phyloP scores from a whole-genome alignment of 371 early-diverging fungal genomes.

The Rozella allomycis region DNA sequence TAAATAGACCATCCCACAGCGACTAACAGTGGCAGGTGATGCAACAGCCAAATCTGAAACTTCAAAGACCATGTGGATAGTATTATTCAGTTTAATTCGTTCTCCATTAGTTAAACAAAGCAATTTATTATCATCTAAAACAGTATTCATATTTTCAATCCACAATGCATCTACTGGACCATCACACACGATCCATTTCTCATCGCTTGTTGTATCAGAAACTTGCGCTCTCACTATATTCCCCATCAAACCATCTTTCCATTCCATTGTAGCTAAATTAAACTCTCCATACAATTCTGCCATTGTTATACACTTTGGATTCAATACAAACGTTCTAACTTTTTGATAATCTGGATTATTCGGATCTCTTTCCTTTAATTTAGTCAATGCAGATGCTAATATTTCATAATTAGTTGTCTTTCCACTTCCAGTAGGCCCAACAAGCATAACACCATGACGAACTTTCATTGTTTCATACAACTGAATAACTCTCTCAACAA shows the following conservation, averaged over 20 bases:
- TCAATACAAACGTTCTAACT: slow-evolving; percentile 27
- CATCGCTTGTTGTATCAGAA: slow-evolving; percentile 18
- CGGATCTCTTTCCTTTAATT: slow-evolving; percentile 7
- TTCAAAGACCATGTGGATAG: slow-evolving; percentile 36
- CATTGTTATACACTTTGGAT: slow-evolving; percentile 37
- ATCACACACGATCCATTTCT: slow-evolving; percentile 40
- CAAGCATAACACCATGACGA: slow-evolving; percentile 35
- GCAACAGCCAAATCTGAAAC: slow-evolving; percentile 35
- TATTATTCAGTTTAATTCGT: slow-evolving; percentile 29
- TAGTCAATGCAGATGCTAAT: slow-evolving; percentile 15
- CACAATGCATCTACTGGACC: slow-evolving; percentile 38
- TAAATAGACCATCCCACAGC: slow-evolving; percentile 39
- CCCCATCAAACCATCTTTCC: slow-evolving; percentile 34
- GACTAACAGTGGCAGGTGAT: slow-evolving; percentile 32
- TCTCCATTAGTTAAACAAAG: slow-evolving; percentile 37
- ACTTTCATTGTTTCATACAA: slow-evolving; percentile 29
- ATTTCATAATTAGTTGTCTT: slow-evolving; percentile 30
- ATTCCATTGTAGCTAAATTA: slow-evolving; percentile 36
- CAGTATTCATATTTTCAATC: slow-evolving; percentile 38
- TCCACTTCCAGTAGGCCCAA: slow-evolving; percentile 35
- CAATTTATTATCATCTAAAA: slow-evolving; percentile 38
- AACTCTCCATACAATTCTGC: slow-evolving; percentile 35
- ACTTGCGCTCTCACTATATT: slow-evolving; percentile 25
- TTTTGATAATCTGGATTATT: slow-evolving; percentile 9
- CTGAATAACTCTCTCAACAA: slow-evolving; percentile 23